Percentiles rank a stretch among this genome's conserved stretches.
Evolutionary conservation across 331 rosid genomes (phyloP).

Genomic region (Telfairia occidentalis): DNA sequence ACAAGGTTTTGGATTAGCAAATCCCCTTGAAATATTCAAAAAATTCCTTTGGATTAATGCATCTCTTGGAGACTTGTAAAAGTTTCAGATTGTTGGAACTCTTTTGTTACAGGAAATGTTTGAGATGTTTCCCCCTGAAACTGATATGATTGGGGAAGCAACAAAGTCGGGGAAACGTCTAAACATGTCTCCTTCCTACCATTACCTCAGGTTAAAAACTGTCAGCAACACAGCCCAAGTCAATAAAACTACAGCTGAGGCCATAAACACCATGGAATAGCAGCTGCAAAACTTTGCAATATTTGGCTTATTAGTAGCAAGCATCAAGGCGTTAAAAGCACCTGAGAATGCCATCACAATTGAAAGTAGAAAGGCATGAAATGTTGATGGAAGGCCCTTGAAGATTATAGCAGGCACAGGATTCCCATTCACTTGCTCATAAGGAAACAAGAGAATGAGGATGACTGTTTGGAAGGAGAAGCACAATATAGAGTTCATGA

Average conservation of each 20-base stretch:
- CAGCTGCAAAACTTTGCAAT: slow-evolving; percentile 8
- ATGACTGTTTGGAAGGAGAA: slow-evolving; percentile 4
- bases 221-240: slow-evolving; percentile 3
- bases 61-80: background rate
- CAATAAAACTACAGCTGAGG: slow-evolving; percentile 2
- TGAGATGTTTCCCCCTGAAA: background rate
- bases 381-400: slow-evolving; percentile 18
- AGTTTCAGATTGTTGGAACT: background rate
- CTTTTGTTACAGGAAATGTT: background rate
- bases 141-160: background rate
- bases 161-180: background rate
- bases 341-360: slow-evolving; percentile 13
- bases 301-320: background rate
- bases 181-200: background rate
- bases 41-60: background rate
- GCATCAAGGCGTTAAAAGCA: slow-evolving; percentile 12
- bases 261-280: slow-evolving; percentile 10
- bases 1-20: background rate
- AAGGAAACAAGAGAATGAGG: background rate
- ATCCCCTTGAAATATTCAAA: background rate
- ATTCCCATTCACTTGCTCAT: slow-evolving; percentile 11
- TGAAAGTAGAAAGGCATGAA: slow-evolving; percentile 12
- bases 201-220: background rate
- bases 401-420: slow-evolving; percentile 12
- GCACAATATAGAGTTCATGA: background rate